A percentile compares a stretch with the other conserved stretches of the same genome.
Conservation (phyloP, 2,329 filamentous ascomycete genomes). For the Colletotrichum graminicola region DNA sequence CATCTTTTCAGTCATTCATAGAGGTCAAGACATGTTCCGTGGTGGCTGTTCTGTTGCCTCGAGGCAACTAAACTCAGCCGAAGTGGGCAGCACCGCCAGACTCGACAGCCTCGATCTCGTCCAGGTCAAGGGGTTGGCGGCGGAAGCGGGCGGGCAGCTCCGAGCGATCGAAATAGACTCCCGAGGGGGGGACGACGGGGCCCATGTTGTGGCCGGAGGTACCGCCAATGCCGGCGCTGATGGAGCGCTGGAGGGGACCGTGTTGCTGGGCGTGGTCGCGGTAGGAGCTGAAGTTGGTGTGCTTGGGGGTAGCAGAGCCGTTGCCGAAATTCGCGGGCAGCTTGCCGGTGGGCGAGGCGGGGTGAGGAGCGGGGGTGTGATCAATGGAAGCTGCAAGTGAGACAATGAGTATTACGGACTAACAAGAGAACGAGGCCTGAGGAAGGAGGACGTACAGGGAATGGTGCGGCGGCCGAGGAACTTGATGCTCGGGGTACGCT, state of each 20-base stretch:
- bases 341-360: constrained; percentile 73
- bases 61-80: constrained; percentile 52
- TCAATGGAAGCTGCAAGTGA: constrained; percentile 72
- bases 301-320: constrained; percentile 54
- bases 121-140: constrained; percentile 76
- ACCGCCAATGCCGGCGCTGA: constrained; percentile 68
- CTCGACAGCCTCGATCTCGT: constrained; percentile 96
- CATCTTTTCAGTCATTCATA: constrained; percentile 7
- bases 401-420: constrained; percentile 43
- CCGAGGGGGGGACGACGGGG: constrained; percentile 75
- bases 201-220: constrained; percentile 78
- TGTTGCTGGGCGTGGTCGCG: constrained; percentile 83
- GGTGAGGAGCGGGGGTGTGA: constrained; percentile 80
- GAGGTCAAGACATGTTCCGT: constrained; percentile 1
- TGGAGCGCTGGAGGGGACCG: constrained; percentile 76
- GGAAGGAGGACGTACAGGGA: constrained; percentile 61
- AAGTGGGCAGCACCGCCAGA: constrained; percentile 82
- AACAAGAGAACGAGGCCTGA: background rate
- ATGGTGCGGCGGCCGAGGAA: constrained; percentile 72
- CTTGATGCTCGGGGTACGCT: constrained; percentile 72
- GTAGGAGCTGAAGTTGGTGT: constrained; percentile 79
- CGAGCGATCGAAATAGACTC: constrained; percentile 87
- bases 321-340: constrained; percentile 68
- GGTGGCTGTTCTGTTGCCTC: background rate
- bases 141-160: constrained; percentile 90